These are phyloP conservation scores for Rhizopus arrhizus DNA, from an alignment of 371 early-diverging fungal genomes.

Conservation along the genomic window DNA sequence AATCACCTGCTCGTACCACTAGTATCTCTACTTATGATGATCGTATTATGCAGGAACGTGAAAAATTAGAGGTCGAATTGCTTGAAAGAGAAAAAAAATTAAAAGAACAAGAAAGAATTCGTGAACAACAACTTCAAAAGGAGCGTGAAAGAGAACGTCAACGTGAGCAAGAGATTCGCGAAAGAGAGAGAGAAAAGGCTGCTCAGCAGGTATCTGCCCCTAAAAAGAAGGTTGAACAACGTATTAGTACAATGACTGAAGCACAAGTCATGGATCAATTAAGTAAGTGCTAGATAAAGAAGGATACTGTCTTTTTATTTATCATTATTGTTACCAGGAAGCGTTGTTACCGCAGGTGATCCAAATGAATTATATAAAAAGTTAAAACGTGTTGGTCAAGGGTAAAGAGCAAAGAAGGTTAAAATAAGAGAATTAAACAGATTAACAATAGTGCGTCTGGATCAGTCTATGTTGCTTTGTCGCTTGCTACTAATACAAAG, in stretches of 20 bases:
- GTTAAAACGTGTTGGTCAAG: conserved; percentile 94
- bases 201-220: conserved; percentile 34
- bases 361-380: conserved; percentile 85
- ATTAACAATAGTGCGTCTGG: conserved; percentile 81
- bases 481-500: conserved; percentile 63
- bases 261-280: conserved; percentile 90
- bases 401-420: conserved; percentile 48
- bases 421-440: not conserved
- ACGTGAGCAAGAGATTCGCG: conserved; percentile 27
- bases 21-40: conserved; percentile 37
- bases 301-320: not conserved
- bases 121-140: conserved; percentile 25
- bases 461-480: conserved; percentile 88
- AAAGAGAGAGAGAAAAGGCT: conserved; percentile 38
- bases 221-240: conserved; percentile 64
- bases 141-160: conserved; percentile 21
- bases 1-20: conserved; percentile 27
- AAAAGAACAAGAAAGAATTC: conserved; percentile 21
- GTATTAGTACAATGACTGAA: conserved; percentile 88
- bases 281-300: conserved; percentile 37
- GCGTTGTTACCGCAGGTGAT: conserved; percentile 86
- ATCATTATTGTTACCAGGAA: conserved; percentile 19
- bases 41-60: conserved; percentile 37
- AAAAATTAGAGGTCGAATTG: conserved; percentile 30
- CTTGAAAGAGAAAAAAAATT: conserved; percentile 35